phyloP scores from a whole-genome alignment of 106 monocot species.

The Allium cepa region DNA sequence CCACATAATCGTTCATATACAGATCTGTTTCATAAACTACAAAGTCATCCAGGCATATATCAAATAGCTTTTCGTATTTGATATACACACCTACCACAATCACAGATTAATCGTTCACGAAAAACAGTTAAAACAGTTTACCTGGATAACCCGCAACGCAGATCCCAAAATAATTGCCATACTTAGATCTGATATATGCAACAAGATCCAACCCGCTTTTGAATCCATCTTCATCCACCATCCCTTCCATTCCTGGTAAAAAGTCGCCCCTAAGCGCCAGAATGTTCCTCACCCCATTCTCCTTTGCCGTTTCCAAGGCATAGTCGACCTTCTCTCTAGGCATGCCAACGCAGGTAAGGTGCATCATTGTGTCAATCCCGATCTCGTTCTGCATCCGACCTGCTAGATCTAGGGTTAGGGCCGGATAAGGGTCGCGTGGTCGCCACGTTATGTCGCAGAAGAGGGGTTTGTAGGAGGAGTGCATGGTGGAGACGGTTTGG shows the following conservation, averaged over 20 bases:
- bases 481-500: slow-evolving; percentile 26
- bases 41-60: no score
- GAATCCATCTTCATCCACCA: slow-evolving; percentile 11
- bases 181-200: slow-evolving; percentile 26
- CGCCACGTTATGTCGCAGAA: slow-evolving; percentile 76
- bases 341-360: slow-evolving; percentile 48
- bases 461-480: slow-evolving; percentile 18
- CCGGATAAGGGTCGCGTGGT: slow-evolving; percentile 27
- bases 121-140: neutral
- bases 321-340: slow-evolving; percentile 25
- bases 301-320: slow-evolving; percentile 25
- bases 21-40: no score
- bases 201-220: slow-evolving; percentile 45
- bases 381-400: slow-evolving; percentile 36
- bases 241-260: slow-evolving; percentile 9
- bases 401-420: slow-evolving; percentile 33
- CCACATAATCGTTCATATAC: no score
- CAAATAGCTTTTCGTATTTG: no score
- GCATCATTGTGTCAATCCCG: slow-evolving; percentile 63
- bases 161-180: slow-evolving; percentile 58
- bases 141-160: slow-evolving; percentile 65
- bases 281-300: slow-evolving; percentile 35
- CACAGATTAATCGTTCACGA: neutral
- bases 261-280: slow-evolving; percentile 54
- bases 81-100: no score